phyloP scores from a whole-genome alignment of 2,329 filamentous ascomycete genomes.

The Chrysoporthe cubensis region DNA sequence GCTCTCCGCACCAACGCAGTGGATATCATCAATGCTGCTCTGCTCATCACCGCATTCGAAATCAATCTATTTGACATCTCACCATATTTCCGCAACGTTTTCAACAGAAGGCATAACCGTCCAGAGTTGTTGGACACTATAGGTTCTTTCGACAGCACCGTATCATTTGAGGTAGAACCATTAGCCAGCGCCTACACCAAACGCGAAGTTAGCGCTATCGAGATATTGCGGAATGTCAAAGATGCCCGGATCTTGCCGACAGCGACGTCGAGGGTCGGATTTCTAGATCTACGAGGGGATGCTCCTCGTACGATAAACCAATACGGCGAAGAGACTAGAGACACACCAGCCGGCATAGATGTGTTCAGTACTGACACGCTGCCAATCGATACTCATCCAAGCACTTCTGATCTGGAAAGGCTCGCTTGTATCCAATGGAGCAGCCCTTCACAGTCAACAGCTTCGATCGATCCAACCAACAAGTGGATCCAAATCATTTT shows the following conservation, averaged over 20 bases:
- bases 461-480: neutral
- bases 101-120: neutral
- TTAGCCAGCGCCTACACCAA: neutral
- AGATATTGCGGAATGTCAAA: neutral
- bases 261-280: neutral
- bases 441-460: neutral
- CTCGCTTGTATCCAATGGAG: neutral
- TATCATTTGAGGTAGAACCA: neutral
- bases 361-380: neutral
- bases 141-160: neutral
- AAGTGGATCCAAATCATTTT: neutral
- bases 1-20: neutral
- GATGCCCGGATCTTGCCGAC: neutral
- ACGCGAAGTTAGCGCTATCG: neutral
- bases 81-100: neutral
- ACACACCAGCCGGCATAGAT: neutral
- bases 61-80: neutral
- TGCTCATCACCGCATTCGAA: neutral
- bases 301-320: neutral
- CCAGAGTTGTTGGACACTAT: neutral
- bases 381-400: neutral
- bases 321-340: neutral
- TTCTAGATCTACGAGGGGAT: neutral
- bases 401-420: neutral
- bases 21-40: neutral